These are phyloP conservation scores for Penicillium crustosum DNA, from an alignment of 2,329 filamentous ascomycete genomes.

Conservation along the genomic window DNA sequence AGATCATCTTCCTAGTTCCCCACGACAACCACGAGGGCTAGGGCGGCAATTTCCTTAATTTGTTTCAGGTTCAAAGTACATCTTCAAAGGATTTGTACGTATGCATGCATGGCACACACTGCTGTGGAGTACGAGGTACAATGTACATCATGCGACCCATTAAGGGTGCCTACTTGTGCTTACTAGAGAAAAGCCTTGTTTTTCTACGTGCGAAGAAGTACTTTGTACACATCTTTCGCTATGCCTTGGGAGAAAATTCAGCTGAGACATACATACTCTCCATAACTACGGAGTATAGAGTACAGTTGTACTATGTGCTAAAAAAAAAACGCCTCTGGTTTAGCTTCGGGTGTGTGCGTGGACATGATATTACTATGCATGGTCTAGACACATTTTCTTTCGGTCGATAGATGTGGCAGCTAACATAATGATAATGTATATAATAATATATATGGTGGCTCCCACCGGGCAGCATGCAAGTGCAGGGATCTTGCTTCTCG, in stretches of 20 bases:
- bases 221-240: background rate
- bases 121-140: background rate
- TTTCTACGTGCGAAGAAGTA: too few relatives aligned
- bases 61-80: background rate
- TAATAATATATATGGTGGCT: background rate
- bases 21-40: background rate
- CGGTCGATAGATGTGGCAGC: background rate
- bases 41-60: background rate
- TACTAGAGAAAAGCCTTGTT: background rate
- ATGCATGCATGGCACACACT: background rate
- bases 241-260: background rate
- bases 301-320: background rate
- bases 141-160: background rate
- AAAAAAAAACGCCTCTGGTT: background rate
- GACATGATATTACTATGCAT: background rate
- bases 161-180: background rate
- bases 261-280: background rate
- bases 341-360: background rate
- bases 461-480: conserved; percentile 2
- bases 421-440: background rate
- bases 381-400: background rate
- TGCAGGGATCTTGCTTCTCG: conserved; percentile 7
- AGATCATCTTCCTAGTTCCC: background rate
- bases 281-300: too few relatives aligned
- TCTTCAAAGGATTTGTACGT: background rate